Evolutionary conservation across 805 yeast species (phyloP).

Genomic region (Candida incommunis): DNA sequence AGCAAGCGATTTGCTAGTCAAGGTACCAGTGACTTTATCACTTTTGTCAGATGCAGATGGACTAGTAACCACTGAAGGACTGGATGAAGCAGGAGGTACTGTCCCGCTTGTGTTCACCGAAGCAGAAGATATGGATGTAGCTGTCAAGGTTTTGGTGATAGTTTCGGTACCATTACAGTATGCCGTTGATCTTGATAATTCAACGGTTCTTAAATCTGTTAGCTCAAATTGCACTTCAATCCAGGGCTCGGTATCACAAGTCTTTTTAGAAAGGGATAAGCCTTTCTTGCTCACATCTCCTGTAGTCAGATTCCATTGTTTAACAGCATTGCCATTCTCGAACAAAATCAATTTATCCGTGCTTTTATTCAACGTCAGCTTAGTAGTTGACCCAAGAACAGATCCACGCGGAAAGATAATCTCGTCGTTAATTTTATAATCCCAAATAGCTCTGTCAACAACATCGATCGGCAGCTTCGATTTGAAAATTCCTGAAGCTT

Average conservation of each 20-base stretch:
- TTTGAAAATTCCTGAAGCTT: conserved; percentile 53
- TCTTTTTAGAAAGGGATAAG: conserved; percentile 7
- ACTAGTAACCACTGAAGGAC: conserved; percentile 4
- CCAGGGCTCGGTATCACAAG: conserved; percentile 3
- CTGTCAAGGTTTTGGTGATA: neutral
- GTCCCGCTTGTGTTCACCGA: neutral
- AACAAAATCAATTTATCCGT: conserved; percentile 22
- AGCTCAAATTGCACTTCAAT: conserved; percentile 10
- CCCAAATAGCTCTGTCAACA: conserved; percentile 38
- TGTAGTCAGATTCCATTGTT: conserved; percentile 16
- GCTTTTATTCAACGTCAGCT: conserved; percentile 24
- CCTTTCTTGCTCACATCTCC: conserved; percentile 16
- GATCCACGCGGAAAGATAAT: conserved; percentile 37
- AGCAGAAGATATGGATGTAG: too few species aligned
- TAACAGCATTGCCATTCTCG: conserved; percentile 25
- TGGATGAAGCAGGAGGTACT: conserved; percentile 4
- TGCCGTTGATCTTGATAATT: conserved; percentile 9
- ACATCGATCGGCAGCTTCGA: conserved; percentile 43
- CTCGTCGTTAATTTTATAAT: conserved; percentile 27
- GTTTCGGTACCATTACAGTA: conserved; percentile 7
- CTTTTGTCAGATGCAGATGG: conserved; percentile 6
- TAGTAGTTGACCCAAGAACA: conserved; percentile 20
- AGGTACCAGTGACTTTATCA: conserved; percentile 7
- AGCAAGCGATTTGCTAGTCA: neutral
- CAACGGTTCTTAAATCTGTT: conserved; percentile 9